phyloP scores from a whole-genome alignment of 2,329 filamentous ascomycete genomes.

The Teratosphaeria viscida region DNA sequence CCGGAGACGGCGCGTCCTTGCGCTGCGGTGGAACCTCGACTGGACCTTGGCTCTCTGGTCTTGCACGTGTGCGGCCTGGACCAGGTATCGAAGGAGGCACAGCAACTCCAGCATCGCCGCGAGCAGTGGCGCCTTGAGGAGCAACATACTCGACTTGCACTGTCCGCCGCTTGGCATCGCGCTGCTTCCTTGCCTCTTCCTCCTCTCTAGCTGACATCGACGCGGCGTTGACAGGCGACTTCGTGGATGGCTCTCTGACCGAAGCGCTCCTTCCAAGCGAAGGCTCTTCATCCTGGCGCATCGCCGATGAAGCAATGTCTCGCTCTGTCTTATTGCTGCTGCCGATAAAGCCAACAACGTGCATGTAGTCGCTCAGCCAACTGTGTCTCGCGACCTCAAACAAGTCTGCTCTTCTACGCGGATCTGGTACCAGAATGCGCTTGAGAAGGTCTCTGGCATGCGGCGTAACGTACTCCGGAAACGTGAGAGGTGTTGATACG shows the following conservation, averaged over 20 bases:
- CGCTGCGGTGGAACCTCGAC: slow-evolving; percentile 28
- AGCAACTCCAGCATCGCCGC: slow-evolving; percentile 45
- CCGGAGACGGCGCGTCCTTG: slow-evolving; percentile 14
- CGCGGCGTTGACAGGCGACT: slow-evolving; percentile 12
- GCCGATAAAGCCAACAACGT: slow-evolving; percentile 92
- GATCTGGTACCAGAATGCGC: slow-evolving; percentile 89
- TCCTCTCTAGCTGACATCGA: slow-evolving; percentile 15
- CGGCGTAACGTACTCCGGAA: slow-evolving; percentile 96
- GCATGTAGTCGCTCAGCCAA: slow-evolving; percentile 95
- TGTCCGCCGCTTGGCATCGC: slow-evolving; percentile 84
- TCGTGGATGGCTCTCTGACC: slow-evolving; percentile 68
- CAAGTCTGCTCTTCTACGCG: slow-evolving; percentile 83
- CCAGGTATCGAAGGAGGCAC: slow-evolving; percentile 26
- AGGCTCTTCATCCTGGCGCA: slow-evolving; percentile 42
- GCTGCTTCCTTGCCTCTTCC: slow-evolving; percentile 32
- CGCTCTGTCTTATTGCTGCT: slow-evolving; percentile 81
- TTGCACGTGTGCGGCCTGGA: slow-evolving; percentile 39
- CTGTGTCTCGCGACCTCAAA: slow-evolving; percentile 97
- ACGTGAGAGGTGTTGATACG: slow-evolving; percentile 89
- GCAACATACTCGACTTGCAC: slow-evolving; percentile 97
- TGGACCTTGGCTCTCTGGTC: slow-evolving; percentile 46
- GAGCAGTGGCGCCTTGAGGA: slow-evolving; percentile 72
- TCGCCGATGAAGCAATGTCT: slow-evolving; percentile 73
- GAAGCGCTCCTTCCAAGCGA: slow-evolving; percentile 76
- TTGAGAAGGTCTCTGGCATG: slow-evolving; percentile 88